These are phyloP conservation scores for Calonectria ilicicola DNA, from an alignment of 2,329 filamentous ascomycete species.

Conservation along the genomic window DNA sequence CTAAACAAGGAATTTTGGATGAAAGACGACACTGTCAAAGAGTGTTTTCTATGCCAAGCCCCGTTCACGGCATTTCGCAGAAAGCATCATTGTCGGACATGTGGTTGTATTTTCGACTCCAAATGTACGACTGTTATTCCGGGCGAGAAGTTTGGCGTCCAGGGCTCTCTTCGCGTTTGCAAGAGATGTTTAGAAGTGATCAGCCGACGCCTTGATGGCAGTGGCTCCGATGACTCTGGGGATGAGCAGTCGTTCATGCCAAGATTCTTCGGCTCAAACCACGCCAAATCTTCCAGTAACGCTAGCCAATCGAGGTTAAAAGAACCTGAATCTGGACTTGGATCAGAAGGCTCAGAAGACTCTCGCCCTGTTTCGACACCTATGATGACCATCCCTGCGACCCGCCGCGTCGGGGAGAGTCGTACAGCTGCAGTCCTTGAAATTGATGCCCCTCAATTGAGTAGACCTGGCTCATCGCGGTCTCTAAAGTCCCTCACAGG, in stretches of 20 bases:
- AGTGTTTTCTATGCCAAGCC: conserved; percentile 93
- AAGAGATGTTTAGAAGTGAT: conserved; percentile 94
- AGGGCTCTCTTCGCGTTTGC: conserved; percentile 87
- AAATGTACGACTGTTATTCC: conserved; percentile 95
- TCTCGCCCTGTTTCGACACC: conserved; percentile 71
- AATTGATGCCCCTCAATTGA: conserved; percentile 85
- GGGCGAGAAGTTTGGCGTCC: conserved; percentile 88
- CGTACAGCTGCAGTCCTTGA: conserved; percentile 90
- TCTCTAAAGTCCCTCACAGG: conserved; percentile 83
- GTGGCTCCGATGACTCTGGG: conserved; percentile 86
- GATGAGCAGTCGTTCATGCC: conserved; percentile 80
- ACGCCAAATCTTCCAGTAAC: conserved; percentile 55
- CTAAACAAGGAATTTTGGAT: conserved; percentile 98
- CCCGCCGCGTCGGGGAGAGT: conserved; percentile 76
- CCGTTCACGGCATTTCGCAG: conserved; percentile 93
- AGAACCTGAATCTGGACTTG: conserved; percentile 53
- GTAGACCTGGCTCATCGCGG: conserved; percentile 92
- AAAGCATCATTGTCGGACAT: conserved; percentile 96
- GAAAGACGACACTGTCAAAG: conserved; percentile 97
- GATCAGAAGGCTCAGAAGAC: conserved; percentile 58
- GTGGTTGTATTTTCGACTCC: conserved; percentile 98
- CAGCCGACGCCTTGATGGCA: conserved; percentile 88
- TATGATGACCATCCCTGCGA: conserved; percentile 78
- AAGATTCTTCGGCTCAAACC: conserved; percentile 69
- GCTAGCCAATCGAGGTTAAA: conserved; percentile 50